Conservation (phyloP, 2,329 filamentous ascomycete species). For the Stachybotrys echinatus region DNA sequence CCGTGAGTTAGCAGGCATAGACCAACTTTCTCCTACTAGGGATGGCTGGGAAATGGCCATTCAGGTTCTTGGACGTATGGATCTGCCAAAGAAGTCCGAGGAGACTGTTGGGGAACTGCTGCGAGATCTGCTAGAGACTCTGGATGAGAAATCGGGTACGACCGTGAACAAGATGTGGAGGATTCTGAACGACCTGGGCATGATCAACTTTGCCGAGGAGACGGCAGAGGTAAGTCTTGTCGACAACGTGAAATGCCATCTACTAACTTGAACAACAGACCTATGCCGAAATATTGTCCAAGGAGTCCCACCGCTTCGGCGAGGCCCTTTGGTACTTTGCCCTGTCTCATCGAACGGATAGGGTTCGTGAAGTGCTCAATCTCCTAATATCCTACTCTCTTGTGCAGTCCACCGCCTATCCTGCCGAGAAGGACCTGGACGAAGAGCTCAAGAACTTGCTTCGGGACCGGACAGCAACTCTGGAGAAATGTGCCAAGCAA, state of each 20-base stretch:
- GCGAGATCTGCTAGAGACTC: conserved; percentile 53
- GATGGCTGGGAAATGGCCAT: conserved; percentile 91
- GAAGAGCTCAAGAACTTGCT: conserved; percentile 65
- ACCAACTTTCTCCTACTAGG: conserved; percentile 40
- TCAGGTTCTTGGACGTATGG: conserved; percentile 74
- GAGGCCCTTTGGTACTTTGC: conserved; percentile 88
- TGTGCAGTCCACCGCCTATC: conserved; percentile 77
- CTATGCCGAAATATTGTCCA: conserved; percentile 73
- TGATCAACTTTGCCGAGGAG: conserved; percentile 72
- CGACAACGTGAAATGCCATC: neutral
- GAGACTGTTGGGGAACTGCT: conserved; percentile 71
- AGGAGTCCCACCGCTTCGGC: conserved; percentile 72
- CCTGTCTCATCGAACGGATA: conserved; percentile 69
- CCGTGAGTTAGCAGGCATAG: conserved; percentile 54
- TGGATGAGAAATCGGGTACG: conserved; percentile 60
- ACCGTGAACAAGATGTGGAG: conserved; percentile 79
- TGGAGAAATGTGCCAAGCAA: conserved; percentile 65
- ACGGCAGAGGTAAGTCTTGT: conserved; percentile 69
- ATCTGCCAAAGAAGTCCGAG: conserved; percentile 65
- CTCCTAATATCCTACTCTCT: conserved; percentile 83
- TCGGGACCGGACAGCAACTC: conserved; percentile 62
- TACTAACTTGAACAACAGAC: conserved; percentile 47
- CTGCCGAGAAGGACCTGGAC: conserved; percentile 67
- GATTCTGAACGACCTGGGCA: conserved; percentile 71
- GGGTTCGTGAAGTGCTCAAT: conserved; percentile 81